Evolutionary conservation across 371 early-diverging fungal genomes (phyloP).

Genomic region (Syncephalastrum sp.): DNA sequence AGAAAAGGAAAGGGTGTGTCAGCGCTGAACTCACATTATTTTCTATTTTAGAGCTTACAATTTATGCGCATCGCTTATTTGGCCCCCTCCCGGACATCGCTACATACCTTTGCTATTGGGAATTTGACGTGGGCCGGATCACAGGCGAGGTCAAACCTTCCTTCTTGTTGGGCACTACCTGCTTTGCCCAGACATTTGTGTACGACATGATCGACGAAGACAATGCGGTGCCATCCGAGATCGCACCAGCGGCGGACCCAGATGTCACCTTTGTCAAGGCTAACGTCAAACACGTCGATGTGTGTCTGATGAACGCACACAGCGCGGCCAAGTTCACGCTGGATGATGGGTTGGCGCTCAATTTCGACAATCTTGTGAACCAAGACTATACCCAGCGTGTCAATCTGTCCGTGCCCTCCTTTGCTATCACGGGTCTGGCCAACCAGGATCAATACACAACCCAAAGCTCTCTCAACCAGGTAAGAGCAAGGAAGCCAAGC

Average conservation of each 20-base stretch:
- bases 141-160: constrained; percentile 71
- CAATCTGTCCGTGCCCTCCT: constrained; percentile 59
- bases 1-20: neutral
- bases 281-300: constrained; percentile 56
- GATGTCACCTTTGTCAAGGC: constrained; percentile 71
- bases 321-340: constrained; percentile 56
- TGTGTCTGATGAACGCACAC: constrained; percentile 64
- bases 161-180: constrained; percentile 56
- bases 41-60: constrained; percentile 46
- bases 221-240: constrained; percentile 62
- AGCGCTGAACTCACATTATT: neutral
- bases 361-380: constrained; percentile 69
- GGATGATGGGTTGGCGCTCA: constrained; percentile 56
- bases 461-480: no score
- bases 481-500: no score
- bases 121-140: constrained; percentile 65
- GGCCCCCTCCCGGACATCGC: constrained; percentile 72
- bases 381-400: constrained; percentile 60
- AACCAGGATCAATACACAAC: constrained; percentile 31
- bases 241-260: constrained; percentile 45
- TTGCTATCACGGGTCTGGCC: constrained; percentile 58
- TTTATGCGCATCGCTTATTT: constrained; percentile 72
- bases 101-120: constrained; percentile 77
- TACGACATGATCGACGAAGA: constrained; percentile 75
- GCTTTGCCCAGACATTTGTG: constrained; percentile 63